Conservation (phyloP, 2,329 filamentous ascomycete species). For the Neonectria punicea region DNA sequence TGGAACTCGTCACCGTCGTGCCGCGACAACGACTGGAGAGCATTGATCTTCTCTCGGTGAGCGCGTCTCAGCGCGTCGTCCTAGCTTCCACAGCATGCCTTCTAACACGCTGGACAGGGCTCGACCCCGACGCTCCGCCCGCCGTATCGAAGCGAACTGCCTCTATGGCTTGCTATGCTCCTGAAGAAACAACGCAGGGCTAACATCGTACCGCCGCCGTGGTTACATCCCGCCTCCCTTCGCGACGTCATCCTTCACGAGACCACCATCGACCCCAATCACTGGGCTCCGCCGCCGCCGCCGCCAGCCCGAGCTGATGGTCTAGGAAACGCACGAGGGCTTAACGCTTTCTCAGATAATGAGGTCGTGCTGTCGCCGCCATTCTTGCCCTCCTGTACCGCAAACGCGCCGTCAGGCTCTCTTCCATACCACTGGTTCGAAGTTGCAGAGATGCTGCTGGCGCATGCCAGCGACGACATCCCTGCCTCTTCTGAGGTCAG, state of each 20-base stretch:
- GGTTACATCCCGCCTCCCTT: conserved; percentile 83
- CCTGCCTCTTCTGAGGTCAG: conserved; percentile 77
- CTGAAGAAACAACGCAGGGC: conserved; percentile 94
- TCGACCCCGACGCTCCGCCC: conserved; percentile 80
- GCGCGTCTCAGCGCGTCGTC: conserved; percentile 50
- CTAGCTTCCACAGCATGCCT: conserved; percentile 20
- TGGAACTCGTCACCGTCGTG: conserved; percentile 94
- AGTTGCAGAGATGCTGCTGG: conserved; percentile 85
- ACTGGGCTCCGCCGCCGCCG: conserved; percentile 82
- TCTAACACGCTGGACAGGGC: conserved; percentile 66
- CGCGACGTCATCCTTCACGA: conserved; percentile 83
- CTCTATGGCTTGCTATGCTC: conserved; percentile 94
- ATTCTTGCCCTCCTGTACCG: conserved; percentile 81
- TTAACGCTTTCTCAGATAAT: conserved; percentile 41
- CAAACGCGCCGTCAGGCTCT: conserved; percentile 72
- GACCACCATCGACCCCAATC: conserved; percentile 74
- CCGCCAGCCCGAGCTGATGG: conserved; percentile 65
- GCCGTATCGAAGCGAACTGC: conserved; percentile 80
- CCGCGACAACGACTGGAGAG: conserved; percentile 90
- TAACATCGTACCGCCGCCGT: conserved; percentile 90
- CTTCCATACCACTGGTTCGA: conserved; percentile 98
- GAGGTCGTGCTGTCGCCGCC: conserved; percentile 70
- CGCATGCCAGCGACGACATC: conserved; percentile 86
- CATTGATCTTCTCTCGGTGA: conserved; percentile 85
- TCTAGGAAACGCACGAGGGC: conserved; percentile 54